Conservation (phyloP, 768 basidiomycete species). For the Crepidotus variabilis region DNA sequence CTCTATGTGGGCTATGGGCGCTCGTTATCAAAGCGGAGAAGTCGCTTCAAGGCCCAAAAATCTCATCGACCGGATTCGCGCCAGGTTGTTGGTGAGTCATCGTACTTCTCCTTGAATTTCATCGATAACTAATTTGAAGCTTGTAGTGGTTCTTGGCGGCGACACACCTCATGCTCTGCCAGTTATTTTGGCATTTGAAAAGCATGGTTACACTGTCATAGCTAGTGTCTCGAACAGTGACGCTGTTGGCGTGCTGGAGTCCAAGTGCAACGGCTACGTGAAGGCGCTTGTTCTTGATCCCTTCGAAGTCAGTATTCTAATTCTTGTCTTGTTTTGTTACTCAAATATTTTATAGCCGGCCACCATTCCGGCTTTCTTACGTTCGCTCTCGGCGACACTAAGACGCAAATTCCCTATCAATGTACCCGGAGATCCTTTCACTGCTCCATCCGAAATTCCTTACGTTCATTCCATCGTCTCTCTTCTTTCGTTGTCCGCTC, state of each 20-base stretch:
- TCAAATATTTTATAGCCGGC: conserved; percentile 46
- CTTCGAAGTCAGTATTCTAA: conserved; percentile 48
- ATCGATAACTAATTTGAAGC: conserved; percentile 4
- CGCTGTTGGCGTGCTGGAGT: conserved; percentile 62
- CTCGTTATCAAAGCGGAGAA: conserved; percentile 22
- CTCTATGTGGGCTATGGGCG: conserved; percentile 56
- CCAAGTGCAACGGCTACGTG: conserved; percentile 67
- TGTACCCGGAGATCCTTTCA: conserved; percentile 77
- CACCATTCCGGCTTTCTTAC: conserved; percentile 71
- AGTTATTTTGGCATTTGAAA: conserved; percentile 70
- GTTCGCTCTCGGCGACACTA: conserved; percentile 75
- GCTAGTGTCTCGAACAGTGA: conserved; percentile 71
- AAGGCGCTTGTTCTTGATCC: conserved; percentile 82
- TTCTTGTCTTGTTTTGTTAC: background rate
- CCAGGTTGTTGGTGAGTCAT: conserved; percentile 64
- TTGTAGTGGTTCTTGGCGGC: conserved; percentile 74
- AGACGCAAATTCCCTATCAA: conserved; percentile 81
- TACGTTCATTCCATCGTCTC: conserved; percentile 79
- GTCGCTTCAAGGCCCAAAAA: conserved; percentile 41
- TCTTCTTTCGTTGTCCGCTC: conserved; percentile 53
- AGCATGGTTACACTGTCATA: conserved; percentile 79
- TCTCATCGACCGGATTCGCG: conserved; percentile 49
- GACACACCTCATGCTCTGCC: conserved; percentile 72
- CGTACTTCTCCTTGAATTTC: background rate
- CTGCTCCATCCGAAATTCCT: conserved; percentile 57